Evolutionary conservation across 805 yeast genomes (phyloP), one percentile per base, ranked within the genome.

Genomic region (Candida fluviatilis): DNA sequence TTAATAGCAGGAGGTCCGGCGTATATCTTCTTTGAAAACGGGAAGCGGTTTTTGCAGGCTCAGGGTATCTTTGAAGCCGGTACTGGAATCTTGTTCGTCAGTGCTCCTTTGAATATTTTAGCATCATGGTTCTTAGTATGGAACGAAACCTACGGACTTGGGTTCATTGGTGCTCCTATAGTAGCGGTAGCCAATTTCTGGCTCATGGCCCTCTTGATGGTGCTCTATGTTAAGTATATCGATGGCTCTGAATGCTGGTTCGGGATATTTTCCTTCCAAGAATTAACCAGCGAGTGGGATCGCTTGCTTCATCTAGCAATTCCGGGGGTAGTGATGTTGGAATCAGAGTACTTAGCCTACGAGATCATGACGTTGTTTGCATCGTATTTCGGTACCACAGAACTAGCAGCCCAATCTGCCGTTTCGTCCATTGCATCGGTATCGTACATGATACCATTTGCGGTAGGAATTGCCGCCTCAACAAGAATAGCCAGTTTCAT

Each of bases 221-320:
- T 66, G 3, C 36, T 65, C 23, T 68, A 68, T 46, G 69, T 61
- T 26, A 36, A 66, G 0, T 73, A 64, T 42, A 57, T 82, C 27
- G 86, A 83, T 48, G 91, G 90, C 1, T 59, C 57, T 19, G 72
- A 75, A 48, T 84, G 91, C 50, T 84, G 91, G 91, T 73, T 65
- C 43, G 91, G 91, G 0, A 21, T 67, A 4, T 56, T 55, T 15
- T 66, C 76, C 21, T 47, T 73, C 0, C 25, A 48, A 2, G 62
- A 64, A 37, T 39, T 67, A 18, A 59, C 66, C 38, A 46, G 42
- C 19, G 58, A 59, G 37, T 69, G 73, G 73, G 51, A 58, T 18
- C 52, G 51, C 24, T 46, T 69, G 16, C 54, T 56, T 11, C 60
- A 55, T 29, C 53, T 69, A 41, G 75, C 73, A 0, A 50, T 69